Base-by-base conservation (phyloP, 371 early-diverging fungal species). In the Mucor racemosus region DNA sequence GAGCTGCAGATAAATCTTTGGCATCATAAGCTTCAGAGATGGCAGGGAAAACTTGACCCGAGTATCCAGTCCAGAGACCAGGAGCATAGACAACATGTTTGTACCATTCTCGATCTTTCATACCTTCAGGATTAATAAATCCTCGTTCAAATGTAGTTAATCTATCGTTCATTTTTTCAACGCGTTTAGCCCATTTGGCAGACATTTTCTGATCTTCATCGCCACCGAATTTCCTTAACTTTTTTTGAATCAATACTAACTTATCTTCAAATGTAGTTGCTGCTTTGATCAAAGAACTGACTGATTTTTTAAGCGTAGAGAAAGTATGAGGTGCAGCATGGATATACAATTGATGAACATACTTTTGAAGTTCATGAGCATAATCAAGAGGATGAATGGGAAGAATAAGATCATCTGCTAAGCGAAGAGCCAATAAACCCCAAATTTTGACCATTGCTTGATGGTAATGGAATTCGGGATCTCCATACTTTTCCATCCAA, bases 401-500 rank as follows among this genome's bases (percentile, higher is more conserved):
- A 4, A 84, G 58, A 21, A 84, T 74, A 10, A 67, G 64, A 36
- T 76, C 75, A 39, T 76, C 77, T 0, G 84, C 73, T 4, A 84
- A 62, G 14, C 80, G 80, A n/a, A 84, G 67, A 0, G 76, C 73
- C 13, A 81, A 13, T 7, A 81, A 38, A n/a, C 80, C 77, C 76
- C 78, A 76, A 13, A 84, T 70, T n/a, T 69, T 78, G 44, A 76
- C 73, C 58, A 84, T 71, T 3, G 88, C 69, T 62, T 75, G 74
- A 65, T 91, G 90, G 58, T 88, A 88, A 41, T 76, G 58, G 66
- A 85, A 88, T 0, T 70, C 72, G 5, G 91, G 88, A 63, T 91
- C 91, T 15, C 89, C 84, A 72, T 81, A 89, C 57, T 84, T 80
- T 15, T 79, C 75, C 87, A 91, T 89, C 82, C 90, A 87, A 62